Evolutionary conservation across 768 basidiomycete genomes (phyloP), one percentile per base, ranked within the genome.

Genomic region (Lepiota venenata): DNA sequence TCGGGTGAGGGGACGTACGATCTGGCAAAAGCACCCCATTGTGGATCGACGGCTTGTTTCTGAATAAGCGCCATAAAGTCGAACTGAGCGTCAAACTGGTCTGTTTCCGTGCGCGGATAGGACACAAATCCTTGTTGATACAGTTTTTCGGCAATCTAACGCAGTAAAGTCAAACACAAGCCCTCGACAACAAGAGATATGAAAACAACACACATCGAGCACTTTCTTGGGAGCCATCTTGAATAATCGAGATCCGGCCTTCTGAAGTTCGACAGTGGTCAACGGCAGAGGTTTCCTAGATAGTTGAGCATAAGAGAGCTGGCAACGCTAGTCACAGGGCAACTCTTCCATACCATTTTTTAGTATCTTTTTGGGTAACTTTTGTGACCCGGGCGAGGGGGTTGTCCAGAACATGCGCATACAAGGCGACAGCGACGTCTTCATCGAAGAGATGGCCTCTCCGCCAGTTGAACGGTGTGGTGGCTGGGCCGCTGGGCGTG

Each of bases 21-120:
- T 50, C 78, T 74, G 9, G 97, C 96, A 64, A 95, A 98, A 20
- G 60, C 71, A 5, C 96, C 96, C 97, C 97, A 99, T 0, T 71
- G 71, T 7, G 78, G 75, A 73, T 98, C 92, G 6, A 73, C 79
- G 0, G 79, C 83, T 66, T 99, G 97, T 67, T 98, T 98, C 41
- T 78, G 78, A 56, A 99, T 85, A 5, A 98, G 79, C 3, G 84
- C 72, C 77, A 85, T 82, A 61, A 97, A 96, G 66, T 98, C 91
- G 64, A 99, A 99, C 56, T 89, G 85, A 46, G 85, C 81, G 66
- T 99, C 97, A 69, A 87, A 99, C 68, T 96, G 91, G 63, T 99
- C 97, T 1, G 97, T 99, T 71, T 99, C 97, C 11, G 97, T 99
- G 38, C 97, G 86, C 41, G 97, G 97, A 66, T 99, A 99, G 6